Conservation (phyloP, 495 filamentous ascomycete species). For the Bacidia rubella region DNA sequence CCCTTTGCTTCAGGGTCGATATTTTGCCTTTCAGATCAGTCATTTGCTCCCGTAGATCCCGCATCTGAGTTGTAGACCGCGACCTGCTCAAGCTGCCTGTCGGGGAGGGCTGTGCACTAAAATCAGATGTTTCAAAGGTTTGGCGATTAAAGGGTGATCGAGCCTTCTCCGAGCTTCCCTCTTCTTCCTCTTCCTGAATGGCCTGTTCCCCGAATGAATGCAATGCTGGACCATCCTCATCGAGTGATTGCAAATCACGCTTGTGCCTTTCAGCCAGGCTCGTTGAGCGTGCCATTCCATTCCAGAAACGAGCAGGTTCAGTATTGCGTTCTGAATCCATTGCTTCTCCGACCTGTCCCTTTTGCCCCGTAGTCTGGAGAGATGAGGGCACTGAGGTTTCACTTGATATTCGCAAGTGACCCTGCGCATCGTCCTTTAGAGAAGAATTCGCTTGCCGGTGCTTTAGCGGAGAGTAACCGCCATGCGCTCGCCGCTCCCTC, state of each 20-base stretch:
- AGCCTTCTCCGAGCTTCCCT: constrained; percentile 4
- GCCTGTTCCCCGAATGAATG: constrained; percentile 14
- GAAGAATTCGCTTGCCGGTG: constrained; percentile 24
- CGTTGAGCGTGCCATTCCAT: constrained; percentile 16
- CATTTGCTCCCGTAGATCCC: constrained; percentile 83
- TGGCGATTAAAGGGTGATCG: neutral
- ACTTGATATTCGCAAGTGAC: constrained; percentile 43
- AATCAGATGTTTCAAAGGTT: neutral
- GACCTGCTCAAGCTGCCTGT: constrained; percentile 31
- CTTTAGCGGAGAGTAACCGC: constrained; percentile 20
- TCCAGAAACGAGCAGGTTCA: constrained; percentile 17
- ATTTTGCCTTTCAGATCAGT: constrained; percentile 85
- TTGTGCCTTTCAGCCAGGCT: constrained; percentile 12
- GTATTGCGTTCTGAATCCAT: constrained; percentile 7
- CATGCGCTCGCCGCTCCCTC: constrained; percentile 4
- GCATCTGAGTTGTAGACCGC: constrained; percentile 54
- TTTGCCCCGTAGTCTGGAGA: constrained; percentile 21
- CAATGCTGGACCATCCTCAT: constrained; percentile 22
- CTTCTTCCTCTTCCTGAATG: constrained; percentile 1
- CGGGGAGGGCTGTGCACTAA: constrained; percentile 3
- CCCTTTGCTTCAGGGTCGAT: constrained; percentile 68
- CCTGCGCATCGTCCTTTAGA: constrained; percentile 24
- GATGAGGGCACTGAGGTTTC: constrained; percentile 40
- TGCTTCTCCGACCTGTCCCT: constrained; percentile 6
- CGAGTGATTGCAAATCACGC: constrained; percentile 21